These are phyloP conservation scores for Daldinia childiae DNA, from an alignment of 495 filamentous ascomycete genomes.

Conservation along the genomic window DNA sequence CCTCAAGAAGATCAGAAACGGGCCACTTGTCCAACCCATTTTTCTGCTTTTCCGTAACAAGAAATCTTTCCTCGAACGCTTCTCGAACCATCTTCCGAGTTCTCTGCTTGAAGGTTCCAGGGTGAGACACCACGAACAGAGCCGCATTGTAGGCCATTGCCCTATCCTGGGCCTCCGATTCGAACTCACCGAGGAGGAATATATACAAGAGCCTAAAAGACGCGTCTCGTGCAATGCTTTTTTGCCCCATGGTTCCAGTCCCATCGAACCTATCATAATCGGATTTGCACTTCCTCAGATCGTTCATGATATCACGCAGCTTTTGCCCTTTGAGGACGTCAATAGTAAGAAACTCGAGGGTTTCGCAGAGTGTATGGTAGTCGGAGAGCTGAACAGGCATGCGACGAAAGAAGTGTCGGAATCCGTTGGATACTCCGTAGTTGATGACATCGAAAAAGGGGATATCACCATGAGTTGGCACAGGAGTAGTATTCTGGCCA, in stretches of 20 bases:
- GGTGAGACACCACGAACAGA: conserved; percentile 40
- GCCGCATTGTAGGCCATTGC: conserved; percentile 35
- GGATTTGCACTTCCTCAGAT: conserved; percentile 25
- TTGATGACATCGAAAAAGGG: conserved; percentile 13
- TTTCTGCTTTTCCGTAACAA: conserved; percentile 33
- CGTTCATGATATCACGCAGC: conserved; percentile 33
- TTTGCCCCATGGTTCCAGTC: background rate
- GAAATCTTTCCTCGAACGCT: conserved; percentile 39
- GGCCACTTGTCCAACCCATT: conserved; percentile 27
- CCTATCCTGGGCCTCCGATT: conserved; percentile 15
- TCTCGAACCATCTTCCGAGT: conserved; percentile 38
- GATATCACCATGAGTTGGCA: conserved; percentile 2
- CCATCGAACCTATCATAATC: conserved; percentile 27
- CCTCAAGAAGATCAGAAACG: background rate
- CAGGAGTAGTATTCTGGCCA: conserved; percentile 4
- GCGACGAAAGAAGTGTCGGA: conserved; percentile 43
- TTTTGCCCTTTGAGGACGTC: conserved; percentile 21
- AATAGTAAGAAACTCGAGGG: conserved; percentile 31
- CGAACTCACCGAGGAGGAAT: conserved; percentile 29
- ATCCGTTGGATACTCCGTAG: conserved; percentile 24
- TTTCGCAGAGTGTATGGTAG: conserved; percentile 38
- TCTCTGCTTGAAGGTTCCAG: conserved; percentile 29
- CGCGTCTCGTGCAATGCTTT: conserved; percentile 32
- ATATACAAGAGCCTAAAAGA: conserved; percentile 42
- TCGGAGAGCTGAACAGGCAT: conserved; percentile 35